phyloP scores from a whole-genome alignment of 2,329 filamentous ascomycete species.

The Ophiostoma fasciatum region DNA sequence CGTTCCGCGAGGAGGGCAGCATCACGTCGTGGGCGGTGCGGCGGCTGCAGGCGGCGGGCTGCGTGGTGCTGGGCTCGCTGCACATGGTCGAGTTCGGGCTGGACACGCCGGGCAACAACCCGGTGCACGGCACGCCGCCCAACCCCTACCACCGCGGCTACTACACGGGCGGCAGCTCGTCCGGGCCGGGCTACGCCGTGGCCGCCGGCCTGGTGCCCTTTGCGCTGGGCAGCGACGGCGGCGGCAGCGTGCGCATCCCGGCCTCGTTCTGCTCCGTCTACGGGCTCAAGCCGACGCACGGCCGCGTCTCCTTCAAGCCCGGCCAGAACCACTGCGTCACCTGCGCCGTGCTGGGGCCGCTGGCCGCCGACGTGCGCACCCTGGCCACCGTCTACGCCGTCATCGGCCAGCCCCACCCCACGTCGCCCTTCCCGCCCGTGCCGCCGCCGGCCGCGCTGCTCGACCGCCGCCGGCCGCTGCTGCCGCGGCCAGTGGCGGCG shows the following conservation, averaged over 20 bases:
- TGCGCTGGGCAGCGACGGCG: conserved; percentile 57
- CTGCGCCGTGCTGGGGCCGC: conserved; percentile 50
- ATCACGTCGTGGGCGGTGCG: conserved; percentile 55
- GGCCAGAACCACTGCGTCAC: conserved; percentile 43
- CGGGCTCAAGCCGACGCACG: conserved; percentile 58
- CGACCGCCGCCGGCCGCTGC: conserved; percentile 9
- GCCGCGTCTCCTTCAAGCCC: conserved; percentile 48
- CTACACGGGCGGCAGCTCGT: conserved; percentile 66
- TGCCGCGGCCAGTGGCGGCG: not conserved
- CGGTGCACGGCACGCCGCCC: conserved; percentile 54
- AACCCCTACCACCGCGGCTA: conserved; percentile 62
- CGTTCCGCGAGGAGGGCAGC: conserved; percentile 20
- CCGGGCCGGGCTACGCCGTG: conserved; percentile 59
- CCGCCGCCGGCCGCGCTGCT: conserved; percentile 13
- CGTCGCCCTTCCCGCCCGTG: conserved; percentile 35
- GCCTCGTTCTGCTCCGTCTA: conserved; percentile 58
- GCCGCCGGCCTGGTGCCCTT: conserved; percentile 54
- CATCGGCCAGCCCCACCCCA: conserved; percentile 48
- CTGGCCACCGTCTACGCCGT: conserved; percentile 50
- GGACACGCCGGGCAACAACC: conserved; percentile 64
- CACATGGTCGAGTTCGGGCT: conserved; percentile 67
- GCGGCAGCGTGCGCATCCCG: conserved; percentile 61
- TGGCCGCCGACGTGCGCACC: conserved; percentile 52
- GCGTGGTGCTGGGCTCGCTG: conserved; percentile 55
- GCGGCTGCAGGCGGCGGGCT: conserved; percentile 56